Evolutionary conservation across 140 eudicot species (phyloP).

Genomic region (Bidens hawaiensis): DNA sequence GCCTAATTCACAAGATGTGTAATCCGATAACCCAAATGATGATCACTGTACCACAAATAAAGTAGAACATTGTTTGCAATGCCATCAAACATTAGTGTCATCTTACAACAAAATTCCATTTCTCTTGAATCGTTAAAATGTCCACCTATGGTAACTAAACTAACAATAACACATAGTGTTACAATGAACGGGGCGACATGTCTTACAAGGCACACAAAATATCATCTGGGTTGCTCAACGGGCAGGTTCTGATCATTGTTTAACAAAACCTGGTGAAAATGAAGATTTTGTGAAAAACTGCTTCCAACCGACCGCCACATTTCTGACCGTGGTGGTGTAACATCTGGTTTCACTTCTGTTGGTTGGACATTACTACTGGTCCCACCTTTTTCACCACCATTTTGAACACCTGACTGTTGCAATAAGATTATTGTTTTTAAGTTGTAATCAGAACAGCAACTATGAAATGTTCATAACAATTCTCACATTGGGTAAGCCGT

Average conservation of each 20-base stretch:
- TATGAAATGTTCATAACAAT: background rate
- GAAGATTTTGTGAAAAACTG: slow-evolving; percentile 29
- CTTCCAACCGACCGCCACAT: slow-evolving; percentile 31
- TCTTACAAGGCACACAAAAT: background rate
- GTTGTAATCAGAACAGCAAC: background rate
- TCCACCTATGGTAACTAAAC: slow-evolving; percentile 17
- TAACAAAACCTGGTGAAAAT: slow-evolving; percentile 20
- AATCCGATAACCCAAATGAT: no score
- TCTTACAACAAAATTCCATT: slow-evolving; percentile 6
- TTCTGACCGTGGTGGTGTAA: slow-evolving; percentile 40
- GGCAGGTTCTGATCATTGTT: slow-evolving; percentile 13
- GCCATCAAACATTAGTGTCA: background rate
- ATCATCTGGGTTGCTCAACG: slow-evolving; percentile 1
- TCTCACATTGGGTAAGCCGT: slow-evolving; percentile 66
- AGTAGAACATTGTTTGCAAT: background rate
- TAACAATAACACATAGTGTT: slow-evolving; percentile 1
- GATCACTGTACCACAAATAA: no score
- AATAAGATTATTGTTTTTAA: slow-evolving; percentile 14
- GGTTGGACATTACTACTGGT: slow-evolving; percentile 13
- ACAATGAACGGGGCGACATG: background rate
- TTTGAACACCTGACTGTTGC: slow-evolving; percentile 35
- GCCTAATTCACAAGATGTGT: no score
- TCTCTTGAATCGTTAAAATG: slow-evolving; percentile 11
- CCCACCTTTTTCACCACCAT: slow-evolving; percentile 17
- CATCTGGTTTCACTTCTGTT: slow-evolving; percentile 15